Base-by-base conservation (phyloP, 2,329 filamentous ascomycete species). In the Talaromyces marneffei region DNA sequence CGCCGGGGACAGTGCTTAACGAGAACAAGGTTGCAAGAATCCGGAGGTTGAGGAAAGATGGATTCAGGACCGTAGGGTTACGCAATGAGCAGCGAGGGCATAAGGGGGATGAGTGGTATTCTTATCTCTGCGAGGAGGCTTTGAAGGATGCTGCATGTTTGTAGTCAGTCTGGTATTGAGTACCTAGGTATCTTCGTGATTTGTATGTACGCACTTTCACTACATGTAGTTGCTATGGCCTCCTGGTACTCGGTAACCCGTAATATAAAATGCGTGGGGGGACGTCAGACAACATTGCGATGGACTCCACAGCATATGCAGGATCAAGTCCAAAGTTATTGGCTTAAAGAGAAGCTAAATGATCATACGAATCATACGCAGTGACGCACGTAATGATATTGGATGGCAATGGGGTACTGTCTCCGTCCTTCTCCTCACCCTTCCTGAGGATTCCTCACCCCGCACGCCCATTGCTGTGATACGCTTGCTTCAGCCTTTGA, bases 51-150 rank as follows among this genome's bases (percentile, higher is more conserved):
- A 71, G 71, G 2, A 63, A 69, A 2, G 71, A 71, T 12, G 71
- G 71, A 12, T 79, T 76, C 75, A 68, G 65, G 33, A 74, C 71
- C 3, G 71, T 77, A 35, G 75, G 77, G 3, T 62, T 77, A 53
- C 70, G 65, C 23, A 70, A 70, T 3, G 52, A 63, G 20, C 61
- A 62, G n/a, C 68, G 71, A 20, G 68, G 69, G 2, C 77, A 74
- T 71, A 77, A 77, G 59, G 75, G 72, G 1, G 59, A 66, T 14
- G 68, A 69, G 29, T 74, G 75, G 57, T 79, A 79, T 62, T 66
- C 72, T 53, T 65, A 67, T 5, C 68, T 75, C 20, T 78, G 77
- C 52, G 67, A 65, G 27, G 65, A 68, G 56, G 72, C 74, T 3
- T 60, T 79, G 69, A 71, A 66, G 9, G 76, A 78, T 62, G 63